Evolutionary conservation across 2,329 filamentous ascomycete genomes (phyloP).

Genomic region (Aureobasidium sp.): DNA sequence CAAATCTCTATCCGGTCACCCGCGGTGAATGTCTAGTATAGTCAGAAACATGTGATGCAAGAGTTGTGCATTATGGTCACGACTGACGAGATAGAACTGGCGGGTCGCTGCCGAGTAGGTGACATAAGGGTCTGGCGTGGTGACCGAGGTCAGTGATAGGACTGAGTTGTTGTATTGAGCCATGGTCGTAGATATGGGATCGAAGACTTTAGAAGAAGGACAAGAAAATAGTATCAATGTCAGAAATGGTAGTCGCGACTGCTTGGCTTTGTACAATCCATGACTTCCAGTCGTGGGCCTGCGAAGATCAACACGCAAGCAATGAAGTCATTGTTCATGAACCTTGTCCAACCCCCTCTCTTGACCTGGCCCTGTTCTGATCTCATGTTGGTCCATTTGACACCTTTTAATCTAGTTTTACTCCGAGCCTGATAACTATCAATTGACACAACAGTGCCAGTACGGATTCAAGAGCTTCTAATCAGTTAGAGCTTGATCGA

Average conservation of each 20-base stretch:
- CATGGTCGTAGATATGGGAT: neutral
- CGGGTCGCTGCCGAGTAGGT: slow-evolving; percentile 31
- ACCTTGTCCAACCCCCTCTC: slow-evolving; percentile 7
- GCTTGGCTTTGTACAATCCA: neutral
- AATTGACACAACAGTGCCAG: neutral
- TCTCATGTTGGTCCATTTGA: too few relatives aligned
- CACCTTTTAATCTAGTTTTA: neutral
- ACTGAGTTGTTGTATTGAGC: slow-evolving; percentile 30
- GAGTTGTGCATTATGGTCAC: neutral
- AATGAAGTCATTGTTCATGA: slow-evolving; percentile 12
- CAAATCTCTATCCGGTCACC: slow-evolving; percentile 40
- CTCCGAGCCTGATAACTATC: neutral
- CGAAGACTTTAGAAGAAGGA: neutral
- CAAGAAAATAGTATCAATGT: neutral
- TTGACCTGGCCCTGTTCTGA: neutral
- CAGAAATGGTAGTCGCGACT: neutral
- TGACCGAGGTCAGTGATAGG: slow-evolving; percentile 35
- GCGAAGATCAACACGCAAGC: slow-evolving; percentile 11
- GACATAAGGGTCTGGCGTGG: slow-evolving; percentile 41
- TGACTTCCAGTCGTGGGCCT: neutral
- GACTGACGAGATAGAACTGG: slow-evolving; percentile 37
- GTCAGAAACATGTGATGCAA: neutral
- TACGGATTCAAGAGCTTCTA: neutral
- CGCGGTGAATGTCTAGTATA: slow-evolving; percentile 36
- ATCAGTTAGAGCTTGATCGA: neutral